Evolutionary conservation across 805 yeast genomes (phyloP).

Genomic region (baker's yeast (Saccharomyces cerevisiae)): DNA sequence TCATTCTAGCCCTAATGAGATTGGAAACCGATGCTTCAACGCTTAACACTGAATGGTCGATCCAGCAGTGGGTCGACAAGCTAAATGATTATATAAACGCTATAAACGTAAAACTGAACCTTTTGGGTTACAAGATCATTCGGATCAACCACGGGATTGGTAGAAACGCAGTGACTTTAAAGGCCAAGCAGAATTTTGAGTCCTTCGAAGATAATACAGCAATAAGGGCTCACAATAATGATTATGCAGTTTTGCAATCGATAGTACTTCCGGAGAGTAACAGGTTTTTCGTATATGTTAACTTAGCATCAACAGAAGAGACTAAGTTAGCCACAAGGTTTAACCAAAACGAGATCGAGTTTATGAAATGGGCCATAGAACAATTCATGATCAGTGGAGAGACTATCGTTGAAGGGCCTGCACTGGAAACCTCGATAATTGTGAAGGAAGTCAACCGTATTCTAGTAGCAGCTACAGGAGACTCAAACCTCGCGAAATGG

Average conservation of each 20-base stretch:
- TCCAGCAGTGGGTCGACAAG: constrained; percentile 4
- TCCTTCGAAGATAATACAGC: background rate
- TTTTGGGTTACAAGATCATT: constrained; percentile 17
- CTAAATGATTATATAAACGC: constrained; percentile 11
- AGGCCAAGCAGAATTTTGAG: constrained; percentile 1
- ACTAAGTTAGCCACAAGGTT: constrained; percentile 25
- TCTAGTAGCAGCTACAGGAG: constrained; percentile 5
- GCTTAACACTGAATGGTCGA: constrained; percentile 3
- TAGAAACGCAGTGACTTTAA: constrained; percentile 7
- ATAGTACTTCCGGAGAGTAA: constrained; percentile 8
- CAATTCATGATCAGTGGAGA: constrained; percentile 5
- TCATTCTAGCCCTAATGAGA: constrained; percentile 14
- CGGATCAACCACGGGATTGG: constrained; percentile 21
- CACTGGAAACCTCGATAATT: background rate
- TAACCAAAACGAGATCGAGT: constrained; percentile 21
- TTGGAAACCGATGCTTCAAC: constrained; percentile 4
- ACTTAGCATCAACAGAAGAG: constrained; percentile 18
- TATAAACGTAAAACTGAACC: constrained; percentile 19
- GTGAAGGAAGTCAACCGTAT: constrained; percentile 13
- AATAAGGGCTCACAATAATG: background rate
- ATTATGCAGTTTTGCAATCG: background rate
- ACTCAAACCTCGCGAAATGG: constrained; percentile 7
- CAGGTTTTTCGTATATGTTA: constrained; percentile 23
- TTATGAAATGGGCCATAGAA: constrained; percentile 23
- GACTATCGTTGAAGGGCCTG: background rate